These are phyloP conservation scores for Acanthamoeba healyi DNA, from an alignment of 208 protist species.

Conservation along the genomic window DNA sequence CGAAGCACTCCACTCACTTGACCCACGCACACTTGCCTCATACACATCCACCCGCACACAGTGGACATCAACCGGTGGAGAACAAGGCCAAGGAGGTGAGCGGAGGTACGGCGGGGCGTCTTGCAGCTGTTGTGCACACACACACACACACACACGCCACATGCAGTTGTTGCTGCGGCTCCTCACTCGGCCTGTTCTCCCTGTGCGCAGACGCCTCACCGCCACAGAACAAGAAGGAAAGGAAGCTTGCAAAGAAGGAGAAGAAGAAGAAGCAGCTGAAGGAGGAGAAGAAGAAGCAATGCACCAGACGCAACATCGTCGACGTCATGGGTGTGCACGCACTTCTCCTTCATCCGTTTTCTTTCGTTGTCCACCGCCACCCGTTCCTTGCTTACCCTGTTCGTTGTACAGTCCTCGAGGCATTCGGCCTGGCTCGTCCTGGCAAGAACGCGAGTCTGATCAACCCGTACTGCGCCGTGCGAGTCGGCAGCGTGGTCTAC, in stretches of 20 bases:
- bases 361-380: neutral
- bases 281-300: neutral
- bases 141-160: too few relatives aligned
- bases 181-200: too few relatives aligned
- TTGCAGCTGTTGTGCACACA: too few relatives aligned
- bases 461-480: neutral
- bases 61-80: neutral
- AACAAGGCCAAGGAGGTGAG: neutral
- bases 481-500: neutral
- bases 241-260: slow-evolving; percentile 12
- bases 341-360: neutral
- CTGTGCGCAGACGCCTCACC: neutral
- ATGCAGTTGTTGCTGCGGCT: too few relatives aligned
- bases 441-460: neutral
- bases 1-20: too few relatives aligned
- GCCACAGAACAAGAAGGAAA: slow-evolving; percentile 17
- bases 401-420: neutral
- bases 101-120: too few relatives aligned
- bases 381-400: neutral
- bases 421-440: neutral
- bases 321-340: neutral
- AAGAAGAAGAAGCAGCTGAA: neutral
- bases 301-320: neutral
- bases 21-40: neutral
- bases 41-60: too few relatives aligned